phyloP scores from a whole-genome alignment of 208 protist species.

The Acanthamoeba royreba region DNA sequence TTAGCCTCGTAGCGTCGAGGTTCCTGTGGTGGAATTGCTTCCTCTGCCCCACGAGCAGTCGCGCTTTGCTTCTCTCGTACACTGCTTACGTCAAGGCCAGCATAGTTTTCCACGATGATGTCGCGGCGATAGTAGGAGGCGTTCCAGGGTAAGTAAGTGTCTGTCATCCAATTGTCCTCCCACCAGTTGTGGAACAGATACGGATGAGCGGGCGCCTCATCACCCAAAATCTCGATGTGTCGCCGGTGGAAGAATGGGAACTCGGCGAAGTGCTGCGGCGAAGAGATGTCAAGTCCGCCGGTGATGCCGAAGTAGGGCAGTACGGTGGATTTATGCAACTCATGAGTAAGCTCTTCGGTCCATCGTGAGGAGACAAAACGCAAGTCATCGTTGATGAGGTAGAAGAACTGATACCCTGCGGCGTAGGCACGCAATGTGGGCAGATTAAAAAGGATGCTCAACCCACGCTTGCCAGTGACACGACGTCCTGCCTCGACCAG shows the following conservation, averaged over 20 bases:
- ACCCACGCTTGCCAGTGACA: not conserved
- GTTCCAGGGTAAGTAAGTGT: not conserved
- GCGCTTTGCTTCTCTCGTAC: not conserved
- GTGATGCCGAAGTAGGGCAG: constrained; percentile 1
- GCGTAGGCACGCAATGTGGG: not conserved
- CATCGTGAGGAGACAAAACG: not conserved
- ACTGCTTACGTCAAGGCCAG: not conserved
- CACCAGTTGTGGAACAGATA: constrained; percentile 32
- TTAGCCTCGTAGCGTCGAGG: not conserved
- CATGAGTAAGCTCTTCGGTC: not conserved
- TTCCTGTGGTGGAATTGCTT: not conserved
- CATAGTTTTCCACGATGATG: not conserved
- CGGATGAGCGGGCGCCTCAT: not conserved
- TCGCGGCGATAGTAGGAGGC: not conserved
- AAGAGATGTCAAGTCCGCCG: not conserved
- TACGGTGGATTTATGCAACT: not conserved
- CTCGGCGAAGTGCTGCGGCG: not conserved
- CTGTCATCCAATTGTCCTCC: constrained; percentile 16
- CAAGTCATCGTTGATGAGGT: constrained; percentile 18
- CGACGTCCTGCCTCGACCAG: not conserved
- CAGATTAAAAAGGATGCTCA: constrained; percentile 8
- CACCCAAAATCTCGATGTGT: not conserved
- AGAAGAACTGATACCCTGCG: constrained; percentile 5
- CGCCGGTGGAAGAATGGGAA: constrained; percentile 6
- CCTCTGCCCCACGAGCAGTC: not conserved